Base-by-base conservation (phyloP, 768 basidiomycete species). In the Bullera alba region DNA sequence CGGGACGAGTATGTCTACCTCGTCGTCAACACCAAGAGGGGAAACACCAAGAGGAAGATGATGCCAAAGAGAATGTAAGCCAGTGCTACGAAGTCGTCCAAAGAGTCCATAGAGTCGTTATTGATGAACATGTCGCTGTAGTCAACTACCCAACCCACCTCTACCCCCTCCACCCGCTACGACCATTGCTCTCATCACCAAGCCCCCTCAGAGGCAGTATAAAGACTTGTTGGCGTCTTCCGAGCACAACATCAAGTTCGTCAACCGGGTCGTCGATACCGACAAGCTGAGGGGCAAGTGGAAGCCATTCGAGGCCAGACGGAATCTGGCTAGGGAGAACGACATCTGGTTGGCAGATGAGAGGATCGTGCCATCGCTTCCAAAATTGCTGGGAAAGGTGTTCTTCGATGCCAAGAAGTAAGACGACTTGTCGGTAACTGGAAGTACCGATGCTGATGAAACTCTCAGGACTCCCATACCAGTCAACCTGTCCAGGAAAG, bases 351-450 rank as follows among this genome's bases (percentile, higher is more conserved):
- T 97, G 43, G 90, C 89, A 15, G 95, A 99, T 73, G 89, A 95
- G 54, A 78, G 90, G 25, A 78, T 99, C 36, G 76, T 93, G 30
- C 85, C 86, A n/a, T 74, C 89, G 47, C 79, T 97, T 49, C 93
- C 93, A 1, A 81, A 81, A 53, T 74, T 96, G 41, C 77, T 97
- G 2, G 95, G 95, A 5, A 83, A 81, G 45, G 85, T 84, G 62
- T 97, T 88, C 80, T 90, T 96, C 61, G 80, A 87, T 26, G 88
- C 91, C 0, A 97, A 97, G 76, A 97, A 96, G 91, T 95, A 60
- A 57, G 86, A 19, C 36, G 7, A 6, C 25, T 27, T 28, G 5
- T n/a, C 42, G 23, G 7, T 44, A n/a, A 19, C 10, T n/a, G 12
- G 39, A 41, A 8, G 19, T 8, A 41, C 19, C 8, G 39, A 41